phyloP scores from a whole-genome alignment of 441 rosid species.

The Populus hybrid region DNA sequence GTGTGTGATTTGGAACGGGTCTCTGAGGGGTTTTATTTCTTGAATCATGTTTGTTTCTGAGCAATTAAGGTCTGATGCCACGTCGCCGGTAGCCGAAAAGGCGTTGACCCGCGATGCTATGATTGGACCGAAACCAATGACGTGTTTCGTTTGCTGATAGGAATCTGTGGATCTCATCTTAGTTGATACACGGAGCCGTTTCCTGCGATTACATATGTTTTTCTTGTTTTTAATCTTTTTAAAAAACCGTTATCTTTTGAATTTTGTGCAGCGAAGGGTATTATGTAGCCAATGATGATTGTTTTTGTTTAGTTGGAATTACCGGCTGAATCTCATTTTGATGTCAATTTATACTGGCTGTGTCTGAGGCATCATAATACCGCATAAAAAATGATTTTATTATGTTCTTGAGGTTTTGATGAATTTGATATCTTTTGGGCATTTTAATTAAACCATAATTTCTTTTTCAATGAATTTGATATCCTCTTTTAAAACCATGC shows the following conservation, averaged over 20 bases:
- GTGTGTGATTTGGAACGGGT: conserved; percentile 74
- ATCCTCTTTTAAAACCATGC: too few relatives aligned
- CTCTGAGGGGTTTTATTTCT: conserved; percentile 44
- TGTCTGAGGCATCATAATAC: conserved; percentile 51
- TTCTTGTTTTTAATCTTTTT: neutral
- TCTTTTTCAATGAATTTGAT: too few relatives aligned
- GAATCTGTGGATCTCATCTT: conserved; percentile 53
- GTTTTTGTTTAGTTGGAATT: conserved; percentile 47
- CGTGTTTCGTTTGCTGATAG: conserved; percentile 66
- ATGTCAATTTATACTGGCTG: conserved; percentile 39
- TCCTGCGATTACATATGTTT: conserved; percentile 48
- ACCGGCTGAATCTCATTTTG: conserved; percentile 61
- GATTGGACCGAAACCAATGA: conserved; percentile 47
- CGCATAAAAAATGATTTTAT: too few relatives aligned
- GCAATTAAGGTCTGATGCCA: conserved; percentile 48
- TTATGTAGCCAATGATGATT: conserved; percentile 55
- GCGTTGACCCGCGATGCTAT: conserved; percentile 70
- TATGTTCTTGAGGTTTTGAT: too few relatives aligned
- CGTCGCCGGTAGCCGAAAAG: conserved; percentile 54
- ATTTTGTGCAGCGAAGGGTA: neutral
- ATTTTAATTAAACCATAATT: too few relatives aligned
- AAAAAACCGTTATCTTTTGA: neutral
- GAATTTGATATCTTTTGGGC: too few relatives aligned
- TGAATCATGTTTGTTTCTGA: neutral
- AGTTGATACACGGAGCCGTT: conserved; percentile 59